These are phyloP conservation scores for Acanthamoeba healyi DNA, from an alignment of 208 protist genomes.

Conservation along the genomic window DNA sequence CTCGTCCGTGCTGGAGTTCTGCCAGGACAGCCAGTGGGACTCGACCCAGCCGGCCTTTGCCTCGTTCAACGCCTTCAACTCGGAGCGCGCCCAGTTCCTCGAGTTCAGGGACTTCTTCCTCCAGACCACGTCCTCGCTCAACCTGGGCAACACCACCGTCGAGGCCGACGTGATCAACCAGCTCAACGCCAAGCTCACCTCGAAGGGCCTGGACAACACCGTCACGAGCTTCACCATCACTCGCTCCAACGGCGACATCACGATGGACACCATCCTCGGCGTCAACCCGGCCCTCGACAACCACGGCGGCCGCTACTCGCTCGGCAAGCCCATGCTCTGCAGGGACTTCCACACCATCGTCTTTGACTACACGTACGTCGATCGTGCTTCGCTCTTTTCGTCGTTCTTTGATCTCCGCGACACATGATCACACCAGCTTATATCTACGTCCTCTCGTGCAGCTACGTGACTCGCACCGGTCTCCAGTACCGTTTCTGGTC, in stretches of 20 bases:
- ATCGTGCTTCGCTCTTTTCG: too few species aligned
- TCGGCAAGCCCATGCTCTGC: slow-evolving; percentile 37
- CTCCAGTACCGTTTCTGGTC: background rate
- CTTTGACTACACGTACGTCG: background rate
- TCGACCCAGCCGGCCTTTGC: background rate
- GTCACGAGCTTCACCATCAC: background rate
- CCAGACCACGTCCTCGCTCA: background rate
- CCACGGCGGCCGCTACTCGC: background rate
- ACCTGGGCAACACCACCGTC: slow-evolving; percentile 15
- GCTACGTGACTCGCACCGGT: background rate
- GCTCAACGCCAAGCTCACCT: background rate
- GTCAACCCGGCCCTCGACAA: slow-evolving; percentile 17
- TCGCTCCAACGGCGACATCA: background rate
- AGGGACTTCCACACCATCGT: background rate
- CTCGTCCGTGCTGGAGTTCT: background rate
- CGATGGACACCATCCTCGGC: background rate
- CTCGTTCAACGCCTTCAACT: background rate
- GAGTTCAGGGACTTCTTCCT: slow-evolving; percentile 17
- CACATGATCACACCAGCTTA: too few species aligned
- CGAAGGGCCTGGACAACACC: background rate
- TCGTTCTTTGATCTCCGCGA: too few species aligned
- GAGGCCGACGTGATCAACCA: slow-evolving; percentile 14
- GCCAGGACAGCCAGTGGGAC: background rate
- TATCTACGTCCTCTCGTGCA: background rate
- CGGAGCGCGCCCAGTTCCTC: background rate